These are phyloP conservation scores for Solanum aculeatissimum DNA, from an alignment of 305 asterid species.

Conservation along the genomic window DNA sequence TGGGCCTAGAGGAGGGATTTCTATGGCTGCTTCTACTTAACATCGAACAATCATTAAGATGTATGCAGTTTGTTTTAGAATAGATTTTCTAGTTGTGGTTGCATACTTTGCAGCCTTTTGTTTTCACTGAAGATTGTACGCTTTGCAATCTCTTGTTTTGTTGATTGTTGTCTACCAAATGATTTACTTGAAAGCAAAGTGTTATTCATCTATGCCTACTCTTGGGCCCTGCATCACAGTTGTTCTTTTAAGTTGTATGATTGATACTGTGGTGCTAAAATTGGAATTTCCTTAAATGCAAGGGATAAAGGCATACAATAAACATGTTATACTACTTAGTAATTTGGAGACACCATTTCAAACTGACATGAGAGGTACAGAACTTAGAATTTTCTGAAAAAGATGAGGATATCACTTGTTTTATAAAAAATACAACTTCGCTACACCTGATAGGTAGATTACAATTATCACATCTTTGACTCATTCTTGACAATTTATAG, in stretches of 20 bases:
- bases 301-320: background rate
- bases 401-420: background rate
- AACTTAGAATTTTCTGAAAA: background rate
- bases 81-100: constrained; percentile 1
- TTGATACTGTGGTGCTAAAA: background rate
- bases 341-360: background rate
- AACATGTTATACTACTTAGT: background rate
- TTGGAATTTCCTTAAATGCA: background rate
- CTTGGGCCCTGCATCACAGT: background rate
- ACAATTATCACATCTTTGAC: background rate
- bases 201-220: background rate
- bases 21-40: constrained; percentile 12
- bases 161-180: background rate
- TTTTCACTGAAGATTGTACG: background rate
- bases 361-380: background rate
- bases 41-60: background rate
- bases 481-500: background rate
- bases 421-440: background rate
- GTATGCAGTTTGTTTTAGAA: background rate
- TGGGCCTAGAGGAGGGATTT: constrained; percentile 15
- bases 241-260: background rate
- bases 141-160: background rate
- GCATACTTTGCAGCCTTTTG: background rate
- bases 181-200: background rate
- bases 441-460: background rate